Evolutionary conservation across 805 yeast genomes (phyloP), one percentile per base, ranked within the genome.

Genomic region (Nakazawaea siamensis): DNA sequence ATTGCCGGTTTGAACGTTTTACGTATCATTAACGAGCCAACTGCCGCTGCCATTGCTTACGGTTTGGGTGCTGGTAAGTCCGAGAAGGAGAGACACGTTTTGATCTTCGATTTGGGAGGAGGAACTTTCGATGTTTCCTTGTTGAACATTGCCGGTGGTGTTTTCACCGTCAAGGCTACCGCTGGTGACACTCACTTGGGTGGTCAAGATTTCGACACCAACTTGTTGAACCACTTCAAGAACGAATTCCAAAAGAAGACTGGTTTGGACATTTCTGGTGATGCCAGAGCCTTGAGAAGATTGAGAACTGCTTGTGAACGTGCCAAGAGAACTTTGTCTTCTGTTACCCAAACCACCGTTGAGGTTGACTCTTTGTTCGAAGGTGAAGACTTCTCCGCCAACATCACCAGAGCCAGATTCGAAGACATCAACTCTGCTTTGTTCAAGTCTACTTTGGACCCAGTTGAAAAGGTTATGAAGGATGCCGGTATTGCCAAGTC

Each of bases 181-280:
- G 95, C 96, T 55, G 97, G 97, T 85, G 96, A 88, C 73, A 88
- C 97, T 53, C 97, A 88, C 70, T 80, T 88, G 71, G 97, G 97
- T 78, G 97, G 97, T 77, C 95, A 88, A 76, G 97, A 88, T 71
- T 88, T 88, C 67, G 97, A 88, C 71, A 81, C 87, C 74, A 84
- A 88, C 80, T 74, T 90, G 62, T 82, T 88, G 51, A 90, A 78
- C 67, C 85, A 77, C 75, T 90, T 90, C 79, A 77, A 80, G 70
- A 74, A 77, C 55, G 97, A 88, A 61, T 90, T 90, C 86, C 57
- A 58, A 49, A 84, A 87, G 79, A 88, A 90, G 82, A 75, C 88
- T 59, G 88, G 88, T 70, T 68, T 73, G 61, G 97, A 90, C 68
- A 76, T 90, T 64, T 77, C 94, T 44, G 66, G 66, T 43, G 94